phyloP scores from a whole-genome alignment of 2,329 filamentous ascomycete genomes.

The Aureobasidium mangrovei region DNA sequence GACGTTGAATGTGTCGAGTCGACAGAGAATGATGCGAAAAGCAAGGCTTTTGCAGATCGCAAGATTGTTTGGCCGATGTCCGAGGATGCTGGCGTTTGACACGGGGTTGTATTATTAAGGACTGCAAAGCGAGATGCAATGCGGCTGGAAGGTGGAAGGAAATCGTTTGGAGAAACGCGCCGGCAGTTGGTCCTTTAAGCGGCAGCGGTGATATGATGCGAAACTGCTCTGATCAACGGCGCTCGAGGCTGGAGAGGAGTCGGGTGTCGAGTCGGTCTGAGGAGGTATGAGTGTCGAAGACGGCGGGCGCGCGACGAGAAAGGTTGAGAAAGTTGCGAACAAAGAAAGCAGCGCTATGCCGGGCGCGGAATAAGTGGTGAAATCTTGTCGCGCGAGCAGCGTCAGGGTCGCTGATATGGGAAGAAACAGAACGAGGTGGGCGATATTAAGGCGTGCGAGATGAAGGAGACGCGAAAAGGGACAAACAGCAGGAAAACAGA shows the following conservation, averaged over 20 bases:
- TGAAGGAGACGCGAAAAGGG: constrained; percentile 1
- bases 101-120: neutral
- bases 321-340: neutral
- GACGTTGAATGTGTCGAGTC: neutral
- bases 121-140: neutral
- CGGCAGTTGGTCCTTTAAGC: neutral
- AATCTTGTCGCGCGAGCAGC: constrained; percentile 2
- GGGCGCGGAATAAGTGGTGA: neutral
- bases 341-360: constrained; percentile 6
- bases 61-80: neutral
- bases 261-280: neutral
- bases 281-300: neutral
- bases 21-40: neutral
- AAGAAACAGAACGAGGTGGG: neutral
- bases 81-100: neutral
- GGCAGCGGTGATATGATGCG: constrained; percentile 8
- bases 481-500: constrained; percentile 1
- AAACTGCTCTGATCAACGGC: constrained; percentile 8
- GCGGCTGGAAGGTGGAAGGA: neutral
- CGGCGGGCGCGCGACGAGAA: neutral
- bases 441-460: neutral
- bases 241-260: neutral
- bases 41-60: neutral
- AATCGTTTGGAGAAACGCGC: neutral
- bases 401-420: constrained; percentile 2